Base-by-base conservation (phyloP, 345 rosid genomes). In the Clarkia xantiana region DNA sequence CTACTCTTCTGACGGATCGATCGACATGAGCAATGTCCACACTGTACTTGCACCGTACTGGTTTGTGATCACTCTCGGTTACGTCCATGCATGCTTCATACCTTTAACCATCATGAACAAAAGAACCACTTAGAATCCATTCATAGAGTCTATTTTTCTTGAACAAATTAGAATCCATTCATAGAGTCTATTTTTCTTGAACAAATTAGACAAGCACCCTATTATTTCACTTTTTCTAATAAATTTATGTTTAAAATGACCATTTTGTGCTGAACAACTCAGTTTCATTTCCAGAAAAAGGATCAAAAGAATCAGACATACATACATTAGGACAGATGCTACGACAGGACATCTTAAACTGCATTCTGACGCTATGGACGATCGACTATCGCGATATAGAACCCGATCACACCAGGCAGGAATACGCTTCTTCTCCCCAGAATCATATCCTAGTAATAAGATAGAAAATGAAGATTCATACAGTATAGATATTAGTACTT, bases 381-480 rank as follows among this genome's bases (percentile, higher is more conserved):
- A 42, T 42, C 80, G 94, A 39, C 60, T 93, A 71, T 93, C 99
- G 25, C 99, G 87, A 56, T 72, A 93, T 65, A 93, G 74, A 64
- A 93, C 71, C 71, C 99, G 71, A 60, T 93, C 99, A 66, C 99
- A 93, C 99, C 99, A 93, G 0, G 99, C 99, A 54, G 99, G 99
- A 68, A 93, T 93, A 11, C 97, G 82, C 58, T 87, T 93, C 66
- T 93, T 93, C 86, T 93, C 99, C 20, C 99, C 99, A 11, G 99
- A 78, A 69, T 93, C 99, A 41, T 93, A 93, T 48, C 99, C 99
- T 93, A 71, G 50, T 40, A 62, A 54, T 50, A 29, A 3, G n/a
- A 1, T 14, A 14, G n/a, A 20, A 14, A 9, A 18, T 14, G 8
- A 36, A 12, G 8, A 4, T 42, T 49, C 41, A 43, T 18, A 46